Evolutionary conservation across 192 early-diverging fungal species (phyloP).

Genomic region (Linnemannia elongata): DNA sequence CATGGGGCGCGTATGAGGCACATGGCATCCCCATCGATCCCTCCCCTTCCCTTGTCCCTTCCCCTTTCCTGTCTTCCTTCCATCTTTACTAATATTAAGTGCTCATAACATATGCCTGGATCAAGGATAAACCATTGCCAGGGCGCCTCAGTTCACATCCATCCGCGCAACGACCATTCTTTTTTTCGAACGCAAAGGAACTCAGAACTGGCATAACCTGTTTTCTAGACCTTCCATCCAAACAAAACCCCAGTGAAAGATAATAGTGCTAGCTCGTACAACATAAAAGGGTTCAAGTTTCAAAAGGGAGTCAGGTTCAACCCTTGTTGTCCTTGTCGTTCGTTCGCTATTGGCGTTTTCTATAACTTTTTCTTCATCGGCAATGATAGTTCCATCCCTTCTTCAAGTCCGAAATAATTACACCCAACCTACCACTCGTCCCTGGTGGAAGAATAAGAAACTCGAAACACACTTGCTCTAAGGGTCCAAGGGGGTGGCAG

Average conservation of each 20-base stretch:
- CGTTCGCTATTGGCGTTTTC: background rate
- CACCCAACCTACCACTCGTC: background rate
- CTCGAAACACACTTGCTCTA: background rate
- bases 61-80: background rate
- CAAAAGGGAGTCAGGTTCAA: too few relatives aligned
- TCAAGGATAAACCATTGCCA: background rate
- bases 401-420: background rate
- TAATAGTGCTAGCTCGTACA: too few relatives aligned
- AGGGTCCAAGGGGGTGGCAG: background rate
- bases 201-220: too few relatives aligned
- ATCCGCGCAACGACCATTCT: too few relatives aligned
- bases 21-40: background rate
- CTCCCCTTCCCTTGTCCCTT: background rate
- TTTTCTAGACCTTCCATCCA: too few relatives aligned
- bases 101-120: background rate
- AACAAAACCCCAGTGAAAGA: too few relatives aligned
- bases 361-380: background rate
- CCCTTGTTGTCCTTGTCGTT: too few relatives aligned
- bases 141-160: too few relatives aligned
- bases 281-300: too few relatives aligned
- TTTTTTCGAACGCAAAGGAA: too few relatives aligned
- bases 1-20: background rate
- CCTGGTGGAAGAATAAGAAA: background rate
- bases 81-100: background rate
- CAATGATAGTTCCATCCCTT: background rate